Conservation (phyloP, 257 asterid genomes). For the Scutellaria baicalensis region DNA sequence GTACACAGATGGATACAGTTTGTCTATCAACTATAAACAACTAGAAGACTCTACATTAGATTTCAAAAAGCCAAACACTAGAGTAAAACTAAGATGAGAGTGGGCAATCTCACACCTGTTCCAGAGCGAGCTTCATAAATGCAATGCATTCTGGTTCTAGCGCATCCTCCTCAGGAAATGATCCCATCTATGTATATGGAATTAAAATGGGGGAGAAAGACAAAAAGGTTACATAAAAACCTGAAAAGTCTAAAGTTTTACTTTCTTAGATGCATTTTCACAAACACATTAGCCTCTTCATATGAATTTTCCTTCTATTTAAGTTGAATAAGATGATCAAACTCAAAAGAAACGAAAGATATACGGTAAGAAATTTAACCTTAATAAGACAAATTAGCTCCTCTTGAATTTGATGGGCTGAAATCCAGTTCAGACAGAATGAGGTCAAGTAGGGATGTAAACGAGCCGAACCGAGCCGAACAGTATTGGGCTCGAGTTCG, state of each 20-base stretch:
- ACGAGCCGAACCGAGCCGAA: no score
- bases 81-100: neutral
- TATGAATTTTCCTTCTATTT: neutral
- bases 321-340: neutral
- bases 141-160: conserved; percentile 17
- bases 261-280: conserved; percentile 12
- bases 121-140: conserved; percentile 70
- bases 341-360: neutral
- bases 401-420: no score
- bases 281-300: conserved; percentile 4
- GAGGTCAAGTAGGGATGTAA: no score
- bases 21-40: neutral
- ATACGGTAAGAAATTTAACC: neutral
- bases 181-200: conserved; percentile 30
- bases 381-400: neutral
- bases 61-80: neutral
- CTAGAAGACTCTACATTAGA: neutral
- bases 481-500: no score
- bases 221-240: neutral
- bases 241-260: neutral
- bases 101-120: conserved; percentile 36
- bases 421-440: no score
- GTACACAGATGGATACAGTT: neutral
- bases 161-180: conserved; percentile 18
- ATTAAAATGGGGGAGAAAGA: neutral